These are phyloP conservation scores for Coemansia sp. DNA, from an alignment of 192 early-diverging fungal species.

Conservation along the genomic window DNA sequence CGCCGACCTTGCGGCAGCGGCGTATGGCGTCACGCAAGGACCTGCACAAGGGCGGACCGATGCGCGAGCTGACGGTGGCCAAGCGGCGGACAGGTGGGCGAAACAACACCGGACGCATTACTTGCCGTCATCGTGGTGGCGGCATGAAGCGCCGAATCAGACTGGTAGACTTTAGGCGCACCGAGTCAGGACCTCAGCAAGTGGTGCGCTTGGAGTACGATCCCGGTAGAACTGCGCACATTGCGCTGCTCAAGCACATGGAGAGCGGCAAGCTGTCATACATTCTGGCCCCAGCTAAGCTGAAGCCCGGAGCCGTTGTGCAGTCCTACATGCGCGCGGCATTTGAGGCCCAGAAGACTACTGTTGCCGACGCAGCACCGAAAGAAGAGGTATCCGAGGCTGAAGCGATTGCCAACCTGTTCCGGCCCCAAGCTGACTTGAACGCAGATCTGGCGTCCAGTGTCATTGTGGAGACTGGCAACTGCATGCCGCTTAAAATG, in stretches of 20 bases:
- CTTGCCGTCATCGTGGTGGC: conserved; percentile 88
- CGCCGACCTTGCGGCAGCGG: conserved; percentile 82
- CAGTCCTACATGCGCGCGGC: conserved; percentile 50
- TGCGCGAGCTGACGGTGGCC: conserved; percentile 74
- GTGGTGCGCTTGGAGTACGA: conserved; percentile 94
- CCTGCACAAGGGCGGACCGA: conserved; percentile 80
- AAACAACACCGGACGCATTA: conserved; percentile 86
- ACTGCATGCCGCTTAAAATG: conserved; percentile 83
- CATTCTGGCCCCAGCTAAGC: conserved; percentile 75
- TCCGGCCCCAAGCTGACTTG: neutral
- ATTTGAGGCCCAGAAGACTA: neutral
- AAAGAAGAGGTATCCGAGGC: conserved; percentile 1
- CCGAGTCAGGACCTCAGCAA: conserved; percentile 66
- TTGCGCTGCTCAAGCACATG: conserved; percentile 79
- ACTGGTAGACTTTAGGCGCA: conserved; percentile 82
- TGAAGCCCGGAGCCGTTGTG: conserved; percentile 74
- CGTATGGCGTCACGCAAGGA: conserved; percentile 81
- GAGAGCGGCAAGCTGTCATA: conserved; percentile 76
- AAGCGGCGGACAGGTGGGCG: conserved; percentile 84
- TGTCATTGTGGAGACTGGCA: conserved; percentile 72
- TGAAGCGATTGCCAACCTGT: neutral
- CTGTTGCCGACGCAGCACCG: neutral
- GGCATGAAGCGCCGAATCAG: conserved; percentile 87
- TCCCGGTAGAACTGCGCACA: conserved; percentile 83
- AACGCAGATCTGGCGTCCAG: conserved; percentile 10